Evolutionary conservation across 2,329 filamentous ascomycete genomes (phyloP).

Genomic region (Magnaporthales sp.): DNA sequence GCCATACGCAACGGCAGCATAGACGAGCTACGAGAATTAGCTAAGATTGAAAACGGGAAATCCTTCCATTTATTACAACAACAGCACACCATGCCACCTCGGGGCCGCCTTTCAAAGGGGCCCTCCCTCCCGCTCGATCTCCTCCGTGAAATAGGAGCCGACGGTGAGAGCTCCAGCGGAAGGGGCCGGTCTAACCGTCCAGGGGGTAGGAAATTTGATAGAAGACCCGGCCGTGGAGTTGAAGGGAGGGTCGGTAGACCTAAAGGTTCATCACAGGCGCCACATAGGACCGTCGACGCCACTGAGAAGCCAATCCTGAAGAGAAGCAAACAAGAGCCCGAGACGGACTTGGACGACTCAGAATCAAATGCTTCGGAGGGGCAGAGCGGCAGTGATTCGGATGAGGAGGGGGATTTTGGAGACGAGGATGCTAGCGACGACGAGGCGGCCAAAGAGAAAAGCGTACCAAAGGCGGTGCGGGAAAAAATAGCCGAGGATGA

Average conservation of each 20-base stretch:
- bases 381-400: slow-evolving; percentile 7
- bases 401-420: slow-evolving; percentile 16
- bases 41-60: not conserved
- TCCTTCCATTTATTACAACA: not conserved
- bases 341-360: not conserved
- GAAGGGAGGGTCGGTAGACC: not conserved
- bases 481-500: slow-evolving; percentile 71
- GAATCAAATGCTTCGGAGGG: not conserved
- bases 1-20: not conserved
- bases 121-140: slow-evolving; percentile 33
- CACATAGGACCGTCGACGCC: not conserved
- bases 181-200: not conserved
- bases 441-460: slow-evolving; percentile 9
- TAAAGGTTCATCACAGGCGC: not conserved
- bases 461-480: slow-evolving; percentile 32
- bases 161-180: slow-evolving; percentile 7
- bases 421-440: slow-evolving; percentile 15
- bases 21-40: not conserved
- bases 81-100: not conserved
- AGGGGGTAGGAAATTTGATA: not conserved
- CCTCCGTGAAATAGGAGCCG: slow-evolving; percentile 31
- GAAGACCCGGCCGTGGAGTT: not conserved
- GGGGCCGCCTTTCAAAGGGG: slow-evolving; percentile 17
- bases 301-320: not conserved
- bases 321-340: not conserved